phyloP scores from a whole-genome alignment of 345 rosid species.

The Heritiera littoralis region DNA sequence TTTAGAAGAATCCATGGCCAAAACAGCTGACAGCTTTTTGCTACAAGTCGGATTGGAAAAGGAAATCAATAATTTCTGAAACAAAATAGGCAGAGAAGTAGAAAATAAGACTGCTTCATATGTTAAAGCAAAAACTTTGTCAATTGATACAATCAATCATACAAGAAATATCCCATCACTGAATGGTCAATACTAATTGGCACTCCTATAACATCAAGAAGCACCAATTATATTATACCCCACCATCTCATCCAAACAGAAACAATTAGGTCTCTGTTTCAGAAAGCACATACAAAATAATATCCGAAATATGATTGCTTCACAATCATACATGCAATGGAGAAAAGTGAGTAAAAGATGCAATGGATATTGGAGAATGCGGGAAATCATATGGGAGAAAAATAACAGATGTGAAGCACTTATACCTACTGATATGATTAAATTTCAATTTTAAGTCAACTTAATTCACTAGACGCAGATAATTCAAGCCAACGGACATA shows the following conservation, averaged over 20 bases:
- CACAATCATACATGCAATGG: neutral
- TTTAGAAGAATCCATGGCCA: slow-evolving; percentile 53
- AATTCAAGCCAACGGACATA: neutral
- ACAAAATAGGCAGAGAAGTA: neutral
- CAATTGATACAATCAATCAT: neutral
- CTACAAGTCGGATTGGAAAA: slow-evolving; percentile 29
- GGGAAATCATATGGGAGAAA: neutral
- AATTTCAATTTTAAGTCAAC: neutral
- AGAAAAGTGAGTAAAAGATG: neutral
- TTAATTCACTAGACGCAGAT: neutral
- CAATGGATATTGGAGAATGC: neutral
- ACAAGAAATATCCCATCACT: neutral
- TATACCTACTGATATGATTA: neutral
- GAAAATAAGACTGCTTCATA: neutral
- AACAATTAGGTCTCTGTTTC: neutral
- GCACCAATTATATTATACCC: neutral
- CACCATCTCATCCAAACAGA: neutral
- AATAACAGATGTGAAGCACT: neutral
- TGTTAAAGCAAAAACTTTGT: neutral
- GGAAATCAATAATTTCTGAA: slow-evolving; percentile 5
- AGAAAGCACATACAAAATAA: neutral
- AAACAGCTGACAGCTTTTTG: slow-evolving; percentile 31
- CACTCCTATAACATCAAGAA: neutral
- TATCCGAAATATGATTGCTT: neutral
- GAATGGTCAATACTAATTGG: neutral